Base-by-base conservation (phyloP, 495 filamentous ascomycete species). In the Podospora pseudocomata region DNA sequence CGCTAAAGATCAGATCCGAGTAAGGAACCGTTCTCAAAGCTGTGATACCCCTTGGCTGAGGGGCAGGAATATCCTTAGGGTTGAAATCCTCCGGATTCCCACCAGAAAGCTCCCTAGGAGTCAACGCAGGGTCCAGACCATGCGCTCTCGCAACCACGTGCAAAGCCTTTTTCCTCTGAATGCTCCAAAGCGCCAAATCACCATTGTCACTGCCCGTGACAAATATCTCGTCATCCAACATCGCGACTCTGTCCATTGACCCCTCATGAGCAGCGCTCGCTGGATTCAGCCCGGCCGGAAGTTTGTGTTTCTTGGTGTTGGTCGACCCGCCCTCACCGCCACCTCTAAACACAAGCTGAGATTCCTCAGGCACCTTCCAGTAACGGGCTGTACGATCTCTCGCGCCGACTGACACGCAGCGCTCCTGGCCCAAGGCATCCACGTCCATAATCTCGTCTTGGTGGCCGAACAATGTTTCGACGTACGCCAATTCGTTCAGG, bases 331-430 rank as follows among this genome's bases (percentile, higher is more conserved):
- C 82, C 20, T 82, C 81, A 23, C 85, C 89, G 54, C 92, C 93
- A 57, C 93, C 94, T 54, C 94, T 90, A 79, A 98, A 99, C 1
- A 98, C 94, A 4, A 98, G 85, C 75, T 98, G 96, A 1, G 89
- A 91, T 75, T 99, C 95, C 66, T 99, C 95, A 28, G 93, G 88
- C 2, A 98, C 93, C 77, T 98, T 99, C 95, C 95, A 99, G 68
- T 97, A 78, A 32, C 95, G 84, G n/a, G 93, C 94, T 0, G 95
- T 97, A 26, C 94, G 89, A 75, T 99, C 95, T 62, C 94, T 85
- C 32, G 90, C 71, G 67, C 95, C 95, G 20, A 96, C 95, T 69
- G 88, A 92, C 64, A 98, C 84, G 76, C 95, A 97, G 44, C 92
- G 88, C 78, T 99, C 95, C 65, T 91, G 87, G 15, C 87, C 88